Percentiles rank a stretch among this genome's conserved stretches.
These are phyloP conservation scores for Candida smagusa DNA, from an alignment of 1,139 yeast genomes.

Conservation along the genomic window DNA sequence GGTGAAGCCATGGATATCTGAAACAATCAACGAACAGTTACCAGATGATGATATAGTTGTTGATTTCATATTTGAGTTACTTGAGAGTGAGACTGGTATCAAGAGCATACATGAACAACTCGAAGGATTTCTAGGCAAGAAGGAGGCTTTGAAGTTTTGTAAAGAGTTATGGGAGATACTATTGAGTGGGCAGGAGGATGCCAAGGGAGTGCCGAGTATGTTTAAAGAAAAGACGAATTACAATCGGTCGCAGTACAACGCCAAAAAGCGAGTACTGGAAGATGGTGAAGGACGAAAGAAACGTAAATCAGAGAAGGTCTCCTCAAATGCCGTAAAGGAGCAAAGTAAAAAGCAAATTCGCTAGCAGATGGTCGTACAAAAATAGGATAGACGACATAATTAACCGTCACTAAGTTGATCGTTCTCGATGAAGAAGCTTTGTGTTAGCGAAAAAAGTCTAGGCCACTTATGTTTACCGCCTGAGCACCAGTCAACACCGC, in stretches of 20 bases:
- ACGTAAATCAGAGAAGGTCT: background rate
- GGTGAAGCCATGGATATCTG: conserved; percentile 34
- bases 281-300: conserved; percentile 1
- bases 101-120: conserved; percentile 35
- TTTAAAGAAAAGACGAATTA: conserved; percentile 26
- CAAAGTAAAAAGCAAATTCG: too few relatives aligned
- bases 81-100: conserved; percentile 28
- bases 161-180: conserved; percentile 38
- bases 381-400: too few relatives aligned
- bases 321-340: too few relatives aligned
- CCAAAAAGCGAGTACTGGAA: conserved; percentile 8
- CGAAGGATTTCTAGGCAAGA: conserved; percentile 37
- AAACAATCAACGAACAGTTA: conserved; percentile 25
- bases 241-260: conserved; percentile 19
- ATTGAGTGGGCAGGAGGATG: conserved; percentile 37
- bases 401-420: too few relatives aligned
- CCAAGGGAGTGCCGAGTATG: conserved; percentile 38
- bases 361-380: too few relatives aligned
- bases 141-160: conserved; percentile 33
- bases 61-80: conserved; percentile 38
- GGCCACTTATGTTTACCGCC: too few relatives aligned
- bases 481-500: too few relatives aligned
- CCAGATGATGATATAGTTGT: conserved; percentile 49
- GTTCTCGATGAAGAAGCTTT: too few relatives aligned
- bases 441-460: too few relatives aligned